These are phyloP conservation scores for Selenicereus undatus DNA, from an alignment of 148 eudicot species.

Conservation along the genomic window DNA sequence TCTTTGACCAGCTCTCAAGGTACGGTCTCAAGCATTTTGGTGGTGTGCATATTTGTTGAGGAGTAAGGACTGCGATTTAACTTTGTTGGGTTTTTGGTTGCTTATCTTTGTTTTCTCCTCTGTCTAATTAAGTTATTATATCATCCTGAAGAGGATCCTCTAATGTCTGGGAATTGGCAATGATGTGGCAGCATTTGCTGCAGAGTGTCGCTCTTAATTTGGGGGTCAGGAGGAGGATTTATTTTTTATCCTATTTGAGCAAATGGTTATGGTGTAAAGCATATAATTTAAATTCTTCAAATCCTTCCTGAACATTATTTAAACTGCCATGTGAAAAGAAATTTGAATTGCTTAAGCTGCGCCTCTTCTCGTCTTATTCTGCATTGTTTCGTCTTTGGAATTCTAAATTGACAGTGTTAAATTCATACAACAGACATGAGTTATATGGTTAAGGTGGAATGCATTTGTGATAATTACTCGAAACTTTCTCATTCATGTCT, in stretches of 20 bases:
- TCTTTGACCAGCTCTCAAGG: constrained; percentile 47
- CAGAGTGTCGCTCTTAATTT: background rate
- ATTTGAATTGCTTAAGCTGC: background rate
- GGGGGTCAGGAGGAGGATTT: background rate
- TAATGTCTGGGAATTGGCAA: background rate
- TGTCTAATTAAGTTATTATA: background rate
- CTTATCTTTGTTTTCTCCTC: background rate
- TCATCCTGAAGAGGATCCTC: background rate
- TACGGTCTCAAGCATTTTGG: constrained; percentile 23
- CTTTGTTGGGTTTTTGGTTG: background rate
- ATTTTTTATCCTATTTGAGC: background rate
- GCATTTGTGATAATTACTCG: background rate
- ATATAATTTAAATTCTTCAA: background rate
- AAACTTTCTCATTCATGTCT: background rate
- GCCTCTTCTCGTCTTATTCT: too few species aligned
- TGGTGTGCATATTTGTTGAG: background rate
- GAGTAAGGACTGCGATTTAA: background rate
- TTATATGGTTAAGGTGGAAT: background rate
- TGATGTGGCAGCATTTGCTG: background rate
- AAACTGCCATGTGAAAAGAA: too few species aligned
- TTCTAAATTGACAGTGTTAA: background rate
- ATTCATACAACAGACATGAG: background rate
- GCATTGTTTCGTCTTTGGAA: background rate
- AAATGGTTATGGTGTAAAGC: background rate
- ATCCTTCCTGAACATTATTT: background rate